Base-by-base conservation (phyloP, 306 rosid species). In the Cicer chorassanicum region DNA sequence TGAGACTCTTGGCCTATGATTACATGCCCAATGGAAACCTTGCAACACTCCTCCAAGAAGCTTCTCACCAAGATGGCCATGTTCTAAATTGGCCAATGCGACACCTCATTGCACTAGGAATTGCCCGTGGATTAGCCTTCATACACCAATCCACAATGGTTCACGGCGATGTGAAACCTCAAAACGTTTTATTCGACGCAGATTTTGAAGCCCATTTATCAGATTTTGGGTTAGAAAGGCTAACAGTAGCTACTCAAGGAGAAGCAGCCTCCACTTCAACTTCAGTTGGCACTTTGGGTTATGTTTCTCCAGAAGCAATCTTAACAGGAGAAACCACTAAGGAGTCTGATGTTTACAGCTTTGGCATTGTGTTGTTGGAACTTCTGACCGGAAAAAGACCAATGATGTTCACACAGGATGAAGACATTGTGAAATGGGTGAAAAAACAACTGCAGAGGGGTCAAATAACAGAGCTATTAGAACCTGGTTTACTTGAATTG, bases 21-120 rank as follows among this genome's bases (percentile, higher is more conserved):
- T 93, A 93, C 93, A 93, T 93, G 98, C 98, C 98, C 12, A 93
- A 93, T 34, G 98, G 98, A 44, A 93, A 93, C 86, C 97, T 93
- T 0, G 98, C 93, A 15, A 93, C 96, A n/a, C 93, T 93, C 64
- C 96, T 93, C 60, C 98, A 93, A 85, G 98, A 93, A 88, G 98
- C 98, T 53, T 89, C 98, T 48, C 97, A 93, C 81, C 98, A 93
- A 84, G 98, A 93, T 44, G 98, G 98, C 4, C 98, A 93, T 77
- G 98, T 93, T 59, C 85, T 93, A 10, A 93, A 93, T 71, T 93
- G 98, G 98, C 98, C 98, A 78, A 93, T 93, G 98, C 88, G 98
- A 29, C 98, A 93, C 77, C 96, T 93, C 84, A 93, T 93, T 70
- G 97, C 98, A 4, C 89, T 93, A 0, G 98, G 98, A 48, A 87